A percentile compares a stretch with the other conserved stretches of the same genome.
phyloP scores from a whole-genome alignment of 306 rosid species.

The Notholithocarpus densiflorus region DNA sequence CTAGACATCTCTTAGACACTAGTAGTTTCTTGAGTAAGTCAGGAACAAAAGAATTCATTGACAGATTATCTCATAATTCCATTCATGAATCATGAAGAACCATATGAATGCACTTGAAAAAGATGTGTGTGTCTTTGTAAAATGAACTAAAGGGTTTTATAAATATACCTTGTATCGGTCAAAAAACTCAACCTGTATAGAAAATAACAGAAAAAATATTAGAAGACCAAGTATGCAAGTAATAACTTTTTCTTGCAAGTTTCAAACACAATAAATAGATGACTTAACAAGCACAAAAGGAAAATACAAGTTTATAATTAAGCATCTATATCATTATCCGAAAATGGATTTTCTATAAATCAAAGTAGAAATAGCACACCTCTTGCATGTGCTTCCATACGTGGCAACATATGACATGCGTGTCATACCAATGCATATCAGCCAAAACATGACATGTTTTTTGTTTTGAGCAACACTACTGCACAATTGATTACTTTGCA shows the following conservation, averaged over 20 bases:
- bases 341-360: not conserved
- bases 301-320: not conserved
- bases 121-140: not conserved
- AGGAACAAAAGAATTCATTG: too few species aligned
- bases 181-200: constrained; percentile 81
- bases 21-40: too few species aligned
- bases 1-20: too few species aligned
- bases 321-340: not conserved
- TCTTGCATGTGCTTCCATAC: not conserved
- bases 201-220: constrained; percentile 8
- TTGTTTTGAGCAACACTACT: not conserved
- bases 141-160: constrained; percentile 7
- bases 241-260: not conserved
- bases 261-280: not conserved
- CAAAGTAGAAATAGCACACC: not conserved
- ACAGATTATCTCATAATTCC: too few species aligned
- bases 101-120: not conserved
- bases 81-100: not conserved
- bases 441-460: not conserved
- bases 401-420: not conserved
- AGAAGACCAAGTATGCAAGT: not conserved
- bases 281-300: not conserved
- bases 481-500: not conserved
- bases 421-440: not conserved
- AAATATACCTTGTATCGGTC: constrained; percentile 82